These are phyloP conservation scores for Mesembryanthemum crystallinum DNA, from an alignment of 148 eudicot genomes.

Conservation along the genomic window DNA sequence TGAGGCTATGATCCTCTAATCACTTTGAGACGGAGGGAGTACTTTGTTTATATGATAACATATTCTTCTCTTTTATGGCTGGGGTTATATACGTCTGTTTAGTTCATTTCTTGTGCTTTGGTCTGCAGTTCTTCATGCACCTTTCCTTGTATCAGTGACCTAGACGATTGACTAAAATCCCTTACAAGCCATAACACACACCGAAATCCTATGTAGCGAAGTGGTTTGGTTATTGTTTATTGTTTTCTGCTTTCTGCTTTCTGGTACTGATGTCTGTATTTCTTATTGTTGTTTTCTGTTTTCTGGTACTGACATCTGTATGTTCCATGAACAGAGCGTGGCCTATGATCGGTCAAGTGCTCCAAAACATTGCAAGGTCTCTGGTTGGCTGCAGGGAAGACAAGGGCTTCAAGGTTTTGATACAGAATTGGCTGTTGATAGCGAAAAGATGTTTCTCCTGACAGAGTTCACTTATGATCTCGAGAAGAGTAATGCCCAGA, in stretches of 20 bases:
- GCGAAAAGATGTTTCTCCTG: slow-evolving; percentile 45
- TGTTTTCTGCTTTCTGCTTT: too few species aligned
- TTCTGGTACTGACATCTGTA: background rate
- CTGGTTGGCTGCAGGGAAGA: slow-evolving; percentile 59
- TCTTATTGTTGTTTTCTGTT: background rate
- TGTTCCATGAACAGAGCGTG: slow-evolving; percentile 56
- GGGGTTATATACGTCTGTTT: too few species aligned
- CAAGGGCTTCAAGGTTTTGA: slow-evolving; percentile 28
- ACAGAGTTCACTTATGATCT: slow-evolving; percentile 83
- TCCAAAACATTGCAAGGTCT: slow-evolving; percentile 71
- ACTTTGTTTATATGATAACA: too few species aligned
- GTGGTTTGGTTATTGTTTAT: background rate
- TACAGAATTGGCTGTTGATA: slow-evolving; percentile 24
- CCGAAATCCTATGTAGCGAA: background rate
- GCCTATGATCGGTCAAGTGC: slow-evolving; percentile 87
- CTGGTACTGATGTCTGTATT: background rate
- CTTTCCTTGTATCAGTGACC: background rate
- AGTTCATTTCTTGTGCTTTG: background rate
- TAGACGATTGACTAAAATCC: background rate
- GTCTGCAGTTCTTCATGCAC: background rate
- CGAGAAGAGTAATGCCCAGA: slow-evolving; percentile 85
- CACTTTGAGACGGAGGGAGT: too few species aligned
- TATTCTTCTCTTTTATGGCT: too few species aligned
- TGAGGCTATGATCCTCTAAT: too few species aligned
- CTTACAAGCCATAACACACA: background rate